These are phyloP conservation scores for Ceriops tagal DNA, from an alignment of 345 rosid species.

Conservation along the genomic window DNA sequence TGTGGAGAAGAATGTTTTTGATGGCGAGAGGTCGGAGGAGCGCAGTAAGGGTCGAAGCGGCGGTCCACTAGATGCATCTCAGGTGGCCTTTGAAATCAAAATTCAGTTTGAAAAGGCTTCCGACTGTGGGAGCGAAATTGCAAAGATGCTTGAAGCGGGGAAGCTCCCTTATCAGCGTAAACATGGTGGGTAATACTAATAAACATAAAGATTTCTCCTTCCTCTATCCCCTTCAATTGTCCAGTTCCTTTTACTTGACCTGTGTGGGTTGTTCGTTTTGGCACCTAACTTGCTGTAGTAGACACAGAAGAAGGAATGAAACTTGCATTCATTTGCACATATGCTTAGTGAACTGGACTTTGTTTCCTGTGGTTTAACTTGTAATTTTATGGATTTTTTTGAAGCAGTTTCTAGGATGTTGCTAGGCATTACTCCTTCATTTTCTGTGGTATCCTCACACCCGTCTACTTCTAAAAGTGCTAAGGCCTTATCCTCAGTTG, in stretches of 20 bases:
- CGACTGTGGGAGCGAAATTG: slow-evolving; percentile 72
- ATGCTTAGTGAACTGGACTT: neutral
- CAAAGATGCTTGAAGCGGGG: slow-evolving; percentile 84
- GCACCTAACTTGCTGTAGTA: neutral
- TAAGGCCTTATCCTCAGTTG: slow-evolving; percentile 39
- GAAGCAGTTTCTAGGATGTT: slow-evolving; percentile 60
- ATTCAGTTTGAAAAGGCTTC: slow-evolving; percentile 74
- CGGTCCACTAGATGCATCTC: slow-evolving; percentile 41
- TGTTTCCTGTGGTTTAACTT: slow-evolving; percentile 13
- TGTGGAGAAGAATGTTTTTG: slow-evolving; percentile 83
- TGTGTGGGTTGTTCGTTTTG: slow-evolving; percentile 8
- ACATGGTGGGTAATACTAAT: slow-evolving; percentile 40
- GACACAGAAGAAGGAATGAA: too few species aligned
- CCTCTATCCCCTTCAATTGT: too few species aligned
- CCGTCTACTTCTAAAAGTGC: slow-evolving; percentile 53
- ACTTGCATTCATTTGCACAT: neutral
- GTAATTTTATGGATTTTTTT: slow-evolving; percentile 19
- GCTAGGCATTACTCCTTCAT: slow-evolving; percentile 53
- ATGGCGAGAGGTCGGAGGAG: slow-evolving; percentile 43
- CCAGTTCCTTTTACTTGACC: slow-evolving; percentile 16
- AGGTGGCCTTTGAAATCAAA: slow-evolving; percentile 66
- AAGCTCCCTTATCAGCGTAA: slow-evolving; percentile 72
- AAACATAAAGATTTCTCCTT: too few species aligned
- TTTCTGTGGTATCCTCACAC: slow-evolving; percentile 48
- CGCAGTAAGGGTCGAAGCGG: slow-evolving; percentile 36